Evolutionary conservation across 768 basidiomycete genomes (phyloP).

Genomic region (Leccinellum luteum): DNA sequence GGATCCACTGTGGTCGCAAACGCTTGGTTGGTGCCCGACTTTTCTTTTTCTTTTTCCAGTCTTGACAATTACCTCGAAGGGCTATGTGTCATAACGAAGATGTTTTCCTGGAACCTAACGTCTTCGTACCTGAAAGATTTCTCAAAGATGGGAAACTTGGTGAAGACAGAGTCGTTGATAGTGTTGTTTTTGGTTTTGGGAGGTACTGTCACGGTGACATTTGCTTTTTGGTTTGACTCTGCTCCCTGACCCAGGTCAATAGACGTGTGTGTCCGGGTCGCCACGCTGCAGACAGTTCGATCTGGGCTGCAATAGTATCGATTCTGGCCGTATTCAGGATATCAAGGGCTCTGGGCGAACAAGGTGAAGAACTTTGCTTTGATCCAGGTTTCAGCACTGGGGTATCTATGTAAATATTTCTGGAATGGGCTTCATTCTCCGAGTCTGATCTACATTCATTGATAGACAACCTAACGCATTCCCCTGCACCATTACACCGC

Average conservation of each 20-base stretch:
- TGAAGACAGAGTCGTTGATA: neutral
- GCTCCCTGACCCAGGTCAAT: neutral
- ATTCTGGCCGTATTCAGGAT: constrained; percentile 29
- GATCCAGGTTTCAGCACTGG: constrained; percentile 13
- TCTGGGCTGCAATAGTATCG: constrained; percentile 31
- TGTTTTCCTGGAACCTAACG: constrained; percentile 19
- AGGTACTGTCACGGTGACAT: constrained; percentile 14
- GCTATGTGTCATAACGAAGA: constrained; percentile 14
- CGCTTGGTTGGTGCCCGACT: constrained; percentile 12
- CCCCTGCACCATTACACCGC: constrained; percentile 14
- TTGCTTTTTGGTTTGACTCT: neutral
- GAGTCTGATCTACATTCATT: neutral
- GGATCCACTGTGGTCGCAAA: constrained; percentile 21
- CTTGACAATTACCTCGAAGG: constrained; percentile 9
- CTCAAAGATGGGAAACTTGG: constrained; percentile 14
- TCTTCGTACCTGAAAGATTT: constrained; percentile 34
- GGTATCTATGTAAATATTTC: constrained; percentile 9
- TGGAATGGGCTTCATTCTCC: no score
- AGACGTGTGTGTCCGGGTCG: constrained; percentile 34
- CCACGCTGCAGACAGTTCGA: constrained; percentile 26
- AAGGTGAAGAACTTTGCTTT: constrained; percentile 26
- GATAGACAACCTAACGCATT: constrained; percentile 14
- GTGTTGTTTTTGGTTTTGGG: constrained; percentile 24
- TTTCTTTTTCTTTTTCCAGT: neutral
- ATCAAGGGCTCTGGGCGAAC: constrained; percentile 19